These are phyloP conservation scores for Botrytis elliptica DNA, from an alignment of 2,329 filamentous ascomycete genomes.

Conservation along the genomic window DNA sequence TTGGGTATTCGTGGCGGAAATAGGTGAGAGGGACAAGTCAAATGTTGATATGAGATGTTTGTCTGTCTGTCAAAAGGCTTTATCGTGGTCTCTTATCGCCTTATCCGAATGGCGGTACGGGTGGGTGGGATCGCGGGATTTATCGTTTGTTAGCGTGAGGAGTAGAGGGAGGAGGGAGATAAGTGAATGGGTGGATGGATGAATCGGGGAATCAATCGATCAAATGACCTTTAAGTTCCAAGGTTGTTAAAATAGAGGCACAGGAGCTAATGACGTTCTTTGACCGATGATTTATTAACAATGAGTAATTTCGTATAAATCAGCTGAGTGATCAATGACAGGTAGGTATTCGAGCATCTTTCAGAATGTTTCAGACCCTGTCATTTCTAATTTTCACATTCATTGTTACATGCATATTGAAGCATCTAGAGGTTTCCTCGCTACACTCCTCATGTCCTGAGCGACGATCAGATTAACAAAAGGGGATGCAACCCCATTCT, in stretches of 20 bases:
- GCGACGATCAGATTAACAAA: background rate
- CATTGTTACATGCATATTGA: background rate
- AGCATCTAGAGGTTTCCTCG: background rate
- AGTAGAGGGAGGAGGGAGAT: background rate
- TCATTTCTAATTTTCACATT: background rate
- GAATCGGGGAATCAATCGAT: background rate
- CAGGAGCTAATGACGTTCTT: background rate
- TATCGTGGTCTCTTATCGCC: slow-evolving; percentile 1
- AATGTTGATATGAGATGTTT: background rate
- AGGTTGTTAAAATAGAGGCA: background rate
- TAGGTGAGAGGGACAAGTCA: background rate
- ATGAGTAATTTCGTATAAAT: background rate
- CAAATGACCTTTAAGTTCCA: background rate
- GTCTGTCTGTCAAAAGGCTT: background rate
- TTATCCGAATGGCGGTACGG: background rate
- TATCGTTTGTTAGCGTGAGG: background rate
- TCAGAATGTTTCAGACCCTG: background rate
- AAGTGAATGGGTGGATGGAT: background rate
- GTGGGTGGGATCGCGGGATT: background rate
- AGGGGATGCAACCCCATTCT: background rate
- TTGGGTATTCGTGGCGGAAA: background rate
- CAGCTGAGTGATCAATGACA: background rate
- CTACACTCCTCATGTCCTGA: background rate
- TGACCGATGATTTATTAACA: background rate
- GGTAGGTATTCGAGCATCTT: background rate